These are phyloP conservation scores for Sugiyamaella neomexicana DNA, from an alignment of 1,139 yeast species.

Conservation along the genomic window DNA sequence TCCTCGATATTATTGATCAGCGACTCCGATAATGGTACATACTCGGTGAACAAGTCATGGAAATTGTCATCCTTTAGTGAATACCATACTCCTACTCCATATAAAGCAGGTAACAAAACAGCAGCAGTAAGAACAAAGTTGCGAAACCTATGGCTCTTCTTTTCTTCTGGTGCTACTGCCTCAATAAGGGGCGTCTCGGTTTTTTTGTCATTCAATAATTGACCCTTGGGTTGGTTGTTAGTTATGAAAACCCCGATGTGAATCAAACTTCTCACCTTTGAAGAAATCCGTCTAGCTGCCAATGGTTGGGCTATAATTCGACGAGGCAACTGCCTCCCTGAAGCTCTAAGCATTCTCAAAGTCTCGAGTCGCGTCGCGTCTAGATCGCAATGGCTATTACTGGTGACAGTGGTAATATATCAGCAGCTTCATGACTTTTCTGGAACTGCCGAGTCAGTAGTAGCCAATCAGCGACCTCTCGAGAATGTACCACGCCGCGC, in stretches of 20 bases:
- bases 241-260: no score
- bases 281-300: constrained; percentile 6
- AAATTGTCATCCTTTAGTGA: constrained; percentile 42
- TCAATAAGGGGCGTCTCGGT: background rate
- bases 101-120: constrained; percentile 33
- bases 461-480: constrained; percentile 15
- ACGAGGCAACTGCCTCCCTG: constrained; percentile 4
- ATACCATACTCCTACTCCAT: constrained; percentile 44
- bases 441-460: background rate
- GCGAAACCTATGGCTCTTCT: constrained; percentile 36
- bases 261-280: constrained; percentile 14
- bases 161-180: background rate
- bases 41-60: constrained; percentile 53
- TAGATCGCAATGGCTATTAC: background rate
- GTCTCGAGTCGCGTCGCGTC: background rate
- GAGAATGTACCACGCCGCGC: background rate
- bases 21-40: constrained; percentile 60
- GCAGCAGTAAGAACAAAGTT: constrained; percentile 35
- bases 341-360: constrained; percentile 7
- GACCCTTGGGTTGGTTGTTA: background rate
- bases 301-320: constrained; percentile 2
- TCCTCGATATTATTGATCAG: constrained; percentile 53
- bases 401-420: background rate
- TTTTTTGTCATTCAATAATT: background rate
- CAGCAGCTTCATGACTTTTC: constrained; percentile 7